Percentiles rank a stretch among this genome's conserved stretches.
Conservation (phyloP, 2,329 filamentous ascomycete genomes). For the Mariannaea sp. region DNA sequence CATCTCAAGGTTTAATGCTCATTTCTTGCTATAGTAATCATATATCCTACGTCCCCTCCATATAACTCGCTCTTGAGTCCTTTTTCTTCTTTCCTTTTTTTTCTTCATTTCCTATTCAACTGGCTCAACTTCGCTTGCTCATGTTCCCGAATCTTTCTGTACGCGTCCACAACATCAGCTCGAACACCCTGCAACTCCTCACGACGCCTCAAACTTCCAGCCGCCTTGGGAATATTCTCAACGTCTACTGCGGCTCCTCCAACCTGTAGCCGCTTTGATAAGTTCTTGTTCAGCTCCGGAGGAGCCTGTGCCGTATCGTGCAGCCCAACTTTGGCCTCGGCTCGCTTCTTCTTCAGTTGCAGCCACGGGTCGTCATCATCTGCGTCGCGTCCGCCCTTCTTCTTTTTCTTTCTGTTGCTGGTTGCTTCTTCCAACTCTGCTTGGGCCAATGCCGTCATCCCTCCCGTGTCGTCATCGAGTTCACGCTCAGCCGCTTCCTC, state of each 20-base stretch:
- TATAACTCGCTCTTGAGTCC: too few relatives aligned
- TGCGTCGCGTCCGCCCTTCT: slow-evolving; percentile 54
- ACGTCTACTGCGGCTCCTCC: slow-evolving; percentile 44
- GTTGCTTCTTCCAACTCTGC: slow-evolving; percentile 45
- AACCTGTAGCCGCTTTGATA: slow-evolving; percentile 42
- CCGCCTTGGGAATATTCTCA: slow-evolving; percentile 45
- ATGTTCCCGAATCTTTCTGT: slow-evolving; percentile 45
- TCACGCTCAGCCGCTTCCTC: slow-evolving; percentile 68
- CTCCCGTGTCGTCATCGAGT: slow-evolving; percentile 60
- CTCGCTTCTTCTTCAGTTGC: slow-evolving; percentile 69
- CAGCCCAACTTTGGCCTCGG: slow-evolving; percentile 56
- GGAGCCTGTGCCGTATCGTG: slow-evolving; percentile 74
- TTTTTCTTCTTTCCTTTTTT: not conserved
- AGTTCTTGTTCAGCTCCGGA: slow-evolving; percentile 66
- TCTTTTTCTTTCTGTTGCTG: slow-evolving; percentile 43
- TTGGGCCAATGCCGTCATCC: slow-evolving; percentile 52
- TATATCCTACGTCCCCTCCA: too few relatives aligned
- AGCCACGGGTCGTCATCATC: slow-evolving; percentile 78
- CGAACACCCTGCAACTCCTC: slow-evolving; percentile 46
- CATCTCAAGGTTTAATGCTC: too few relatives aligned
- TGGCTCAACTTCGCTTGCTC: slow-evolving; percentile 43
- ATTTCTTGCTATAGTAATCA: too few relatives aligned
- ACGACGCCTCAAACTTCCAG: slow-evolving; percentile 47
- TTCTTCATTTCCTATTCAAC: not conserved
- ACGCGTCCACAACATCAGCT: slow-evolving; percentile 46